Base-by-base conservation (phyloP, 768 basidiomycete genomes). In the Phylloporus sp. region DNA sequence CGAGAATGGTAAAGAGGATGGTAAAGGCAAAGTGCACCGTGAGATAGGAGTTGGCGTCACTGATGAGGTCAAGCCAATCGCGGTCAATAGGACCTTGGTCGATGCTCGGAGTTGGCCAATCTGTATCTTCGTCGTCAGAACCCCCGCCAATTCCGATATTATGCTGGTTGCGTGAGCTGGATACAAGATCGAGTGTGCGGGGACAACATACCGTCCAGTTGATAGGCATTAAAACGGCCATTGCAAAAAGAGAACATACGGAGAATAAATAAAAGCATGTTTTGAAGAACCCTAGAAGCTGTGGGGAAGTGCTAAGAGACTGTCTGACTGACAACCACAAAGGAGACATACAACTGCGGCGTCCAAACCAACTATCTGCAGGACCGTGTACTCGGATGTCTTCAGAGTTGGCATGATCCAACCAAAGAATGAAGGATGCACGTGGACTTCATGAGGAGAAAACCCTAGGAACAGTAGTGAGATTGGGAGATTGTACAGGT, bases 291-390 rank as follows among this genome's bases (percentile, higher is more conserved):
- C 86, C 91, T 38, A 99, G 79, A 2, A 98, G 79, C 92, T 97
- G 64, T 26, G n/a, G 36, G 45, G 23, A 32, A 50, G 20, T 52
- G 50, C 11, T 47, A 28, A 58, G 34, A 20, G 16, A 5, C 13
- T 18, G 40, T 26, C n/a, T 16, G 27, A 36, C 31, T 18, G 26
- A 24, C 43, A 24, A 2, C 26, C 26, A 16, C n/a, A 40, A 27
- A 16, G 28, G 10, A 39, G 54, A 77, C 91, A 61, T 64, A 93
- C 92, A 60, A 98, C 97, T 2, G 93, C 95, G 36, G 95, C 95
- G 69, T 99, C 95, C 36, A 99, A 73, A 0, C 95, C 95, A 12
- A 99, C 95, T 45, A 97, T 95, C 69, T 97, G 94, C 3, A 99
- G 76, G 4, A 99, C 84, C 0, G 92, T 88, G 54, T 91, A 94